Evolutionary conservation across 2,329 filamentous ascomycete species (phyloP), one percentile per base, ranked within the genome.

Genomic region (Monosporascus sp.): DNA sequence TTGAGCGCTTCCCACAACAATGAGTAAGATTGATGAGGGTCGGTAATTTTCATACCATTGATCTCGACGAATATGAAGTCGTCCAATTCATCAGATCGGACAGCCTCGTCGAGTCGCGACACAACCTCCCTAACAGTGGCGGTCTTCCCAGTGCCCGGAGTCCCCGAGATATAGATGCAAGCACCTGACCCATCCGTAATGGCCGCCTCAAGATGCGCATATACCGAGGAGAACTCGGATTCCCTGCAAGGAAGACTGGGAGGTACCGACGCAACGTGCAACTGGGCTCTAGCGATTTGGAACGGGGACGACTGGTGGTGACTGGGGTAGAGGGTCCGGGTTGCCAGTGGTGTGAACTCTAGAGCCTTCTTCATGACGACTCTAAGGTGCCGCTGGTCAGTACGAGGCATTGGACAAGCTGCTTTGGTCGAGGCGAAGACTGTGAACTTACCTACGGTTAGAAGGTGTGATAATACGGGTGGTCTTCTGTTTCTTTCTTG

Each of bases 31-130:
- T 99, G 94, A 66, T 97, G 92, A 1, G 94, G 93, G 68, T 99
- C 94, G 0, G 94, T 96, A 62, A 99, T 92, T 74, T 99, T 99
- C 94, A 99, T 97, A 60, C 94, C 95, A 70, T 99, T 99, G 73
- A 99, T 97, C 70, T 99, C 94, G 57, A 99, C 92, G 62, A 99
- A 99, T 54, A 97, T 96, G 70, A 99, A 99, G 68, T 97, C 93
- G 64, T 99, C 94, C 42, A 99, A 80, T 70, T 97, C 93, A 65
- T 99, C 94, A 7, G 87, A 85, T 47, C 84, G 80, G 1, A 97
- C 94, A 1, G 90, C 85, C n/a, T 87, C 84, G 61, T 97, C 93
- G 8, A 99, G 80, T 56, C 91, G 88, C 5, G 88, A 84, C 17
- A 99, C 88, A 1, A 97, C 94, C 70, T 99, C 94, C 47, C 94